phyloP scores from a whole-genome alignment of 805 yeast species.

The Candida quercuum region DNA sequence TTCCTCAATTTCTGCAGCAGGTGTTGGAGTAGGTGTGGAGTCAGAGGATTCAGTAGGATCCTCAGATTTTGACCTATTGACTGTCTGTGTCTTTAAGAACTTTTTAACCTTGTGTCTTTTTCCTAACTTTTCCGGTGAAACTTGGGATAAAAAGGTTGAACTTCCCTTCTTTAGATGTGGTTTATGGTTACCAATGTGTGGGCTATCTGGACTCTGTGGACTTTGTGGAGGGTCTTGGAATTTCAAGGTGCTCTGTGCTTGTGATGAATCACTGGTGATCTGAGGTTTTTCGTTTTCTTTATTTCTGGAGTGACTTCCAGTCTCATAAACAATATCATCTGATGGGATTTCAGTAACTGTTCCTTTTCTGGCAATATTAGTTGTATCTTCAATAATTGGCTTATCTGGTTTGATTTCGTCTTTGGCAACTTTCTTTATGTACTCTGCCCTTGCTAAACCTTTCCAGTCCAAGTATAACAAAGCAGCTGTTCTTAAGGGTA shows the following conservation, averaged over 20 bases:
- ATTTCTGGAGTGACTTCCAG: too few relatives aligned
- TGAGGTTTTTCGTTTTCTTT: too few relatives aligned
- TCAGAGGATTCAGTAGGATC: neutral
- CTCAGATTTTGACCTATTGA: constrained; percentile 6
- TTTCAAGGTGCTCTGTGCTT: too few relatives aligned
- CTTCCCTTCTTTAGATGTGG: too few relatives aligned
- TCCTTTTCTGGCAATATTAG: neutral
- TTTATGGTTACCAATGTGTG: too few relatives aligned
- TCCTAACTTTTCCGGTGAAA: constrained; percentile 1
- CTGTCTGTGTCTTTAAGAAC: constrained; percentile 20
- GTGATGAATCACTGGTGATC: constrained; percentile 1
- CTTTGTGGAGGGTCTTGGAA: neutral
- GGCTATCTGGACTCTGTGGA: too few relatives aligned
- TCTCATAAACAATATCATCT: constrained; percentile 13
- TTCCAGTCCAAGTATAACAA: constrained; percentile 81
- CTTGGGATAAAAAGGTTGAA: constrained; percentile 3
- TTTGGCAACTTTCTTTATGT: constrained; percentile 16
- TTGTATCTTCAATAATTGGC: too few relatives aligned
- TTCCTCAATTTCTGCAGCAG: neutral
- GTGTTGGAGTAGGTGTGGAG: constrained; percentile 8
- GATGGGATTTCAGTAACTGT: constrained; percentile 16
- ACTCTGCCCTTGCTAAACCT: constrained; percentile 51
- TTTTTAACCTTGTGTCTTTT: constrained; percentile 14
- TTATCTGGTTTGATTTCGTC: too few relatives aligned
- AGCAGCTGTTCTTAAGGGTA: constrained; percentile 88